Evolutionary conservation across 495 filamentous ascomycete species (phyloP).

Genomic region (Talaromyces liani): DNA sequence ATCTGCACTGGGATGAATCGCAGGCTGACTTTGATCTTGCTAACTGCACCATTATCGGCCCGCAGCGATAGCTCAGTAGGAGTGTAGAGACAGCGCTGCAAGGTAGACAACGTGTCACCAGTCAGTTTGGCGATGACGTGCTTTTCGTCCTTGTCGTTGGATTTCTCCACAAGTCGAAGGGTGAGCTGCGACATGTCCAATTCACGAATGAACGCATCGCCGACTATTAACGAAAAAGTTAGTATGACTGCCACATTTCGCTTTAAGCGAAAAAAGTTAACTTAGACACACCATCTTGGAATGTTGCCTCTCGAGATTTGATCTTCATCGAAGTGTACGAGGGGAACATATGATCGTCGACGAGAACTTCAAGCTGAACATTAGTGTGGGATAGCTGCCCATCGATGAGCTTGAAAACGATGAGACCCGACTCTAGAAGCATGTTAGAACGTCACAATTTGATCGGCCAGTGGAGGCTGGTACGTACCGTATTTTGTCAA

Average conservation of each 20-base stretch:
- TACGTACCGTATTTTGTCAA: conserved; percentile 63
- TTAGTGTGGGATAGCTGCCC: conserved; percentile 69
- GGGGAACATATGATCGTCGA: conserved; percentile 92
- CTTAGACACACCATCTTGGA: conserved; percentile 63
- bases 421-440: conserved; percentile 68
- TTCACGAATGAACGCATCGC: conserved; percentile 93
- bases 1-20: conserved; percentile 93
- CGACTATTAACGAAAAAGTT: conserved; percentile 37
- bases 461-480: conserved; percentile 6
- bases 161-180: conserved; percentile 68
- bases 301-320: conserved; percentile 53
- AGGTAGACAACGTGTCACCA: conserved; percentile 75
- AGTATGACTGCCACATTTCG: neutral
- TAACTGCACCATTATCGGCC: conserved; percentile 65
- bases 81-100: conserved; percentile 85
- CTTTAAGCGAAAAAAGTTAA: neutral
- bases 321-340: conserved; percentile 75
- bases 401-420: conserved; percentile 92
- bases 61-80: conserved; percentile 74
- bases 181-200: conserved; percentile 92
- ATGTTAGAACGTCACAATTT: conserved; percentile 14
- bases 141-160: conserved; percentile 67
- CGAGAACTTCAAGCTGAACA: conserved; percentile 77
- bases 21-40: conserved; percentile 79
- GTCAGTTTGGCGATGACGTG: conserved; percentile 73